Conservation (phyloP, 106 monocot genomes). For the Ottelia alismoides region DNA sequence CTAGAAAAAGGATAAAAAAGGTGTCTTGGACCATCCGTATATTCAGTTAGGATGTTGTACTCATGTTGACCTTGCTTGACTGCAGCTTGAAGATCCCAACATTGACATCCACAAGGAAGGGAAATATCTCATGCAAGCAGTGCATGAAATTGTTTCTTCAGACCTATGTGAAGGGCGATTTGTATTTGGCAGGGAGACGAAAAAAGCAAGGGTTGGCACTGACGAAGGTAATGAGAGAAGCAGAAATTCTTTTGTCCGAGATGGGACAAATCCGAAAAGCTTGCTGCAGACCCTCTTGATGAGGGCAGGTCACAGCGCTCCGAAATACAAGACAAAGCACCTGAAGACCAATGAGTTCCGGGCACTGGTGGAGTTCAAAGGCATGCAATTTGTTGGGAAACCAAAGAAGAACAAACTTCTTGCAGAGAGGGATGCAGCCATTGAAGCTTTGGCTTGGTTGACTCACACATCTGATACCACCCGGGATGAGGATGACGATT, state of each 20-base stretch:
- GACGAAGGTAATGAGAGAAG: slow-evolving; percentile 18
- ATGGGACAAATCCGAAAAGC: slow-evolving; percentile 79
- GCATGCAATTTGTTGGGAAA: slow-evolving; percentile 97
- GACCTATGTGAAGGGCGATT: slow-evolving; percentile 97
- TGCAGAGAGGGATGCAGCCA: slow-evolving; percentile 93
- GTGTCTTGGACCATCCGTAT: no score
- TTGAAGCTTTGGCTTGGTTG: slow-evolving; percentile 88
- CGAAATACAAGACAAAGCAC: slow-evolving; percentile 93
- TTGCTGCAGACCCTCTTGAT: slow-evolving; percentile 86
- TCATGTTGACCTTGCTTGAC: neutral
- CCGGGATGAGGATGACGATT: slow-evolving; percentile 35
- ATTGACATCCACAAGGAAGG: slow-evolving; percentile 91
- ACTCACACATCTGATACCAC: slow-evolving; percentile 66
- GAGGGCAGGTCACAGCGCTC: slow-evolving; percentile 89
- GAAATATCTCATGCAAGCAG: slow-evolving; percentile 68
- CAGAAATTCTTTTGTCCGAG: slow-evolving; percentile 19
- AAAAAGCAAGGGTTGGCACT: slow-evolving; percentile 13
- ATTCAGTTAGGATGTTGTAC: no score
- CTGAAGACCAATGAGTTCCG: slow-evolving; percentile 97
- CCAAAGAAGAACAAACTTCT: slow-evolving; percentile 97
- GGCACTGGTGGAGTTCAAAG: slow-evolving; percentile 90
- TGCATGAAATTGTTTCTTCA: slow-evolving; percentile 71
- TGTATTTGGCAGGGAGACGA: slow-evolving; percentile 84
- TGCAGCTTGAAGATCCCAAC: slow-evolving; percentile 68
- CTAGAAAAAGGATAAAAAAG: no score